Evolutionary conservation across 257 asterid species (phyloP), one percentile per base, ranked within the genome.

Genomic region (Primulina eburnea): DNA sequence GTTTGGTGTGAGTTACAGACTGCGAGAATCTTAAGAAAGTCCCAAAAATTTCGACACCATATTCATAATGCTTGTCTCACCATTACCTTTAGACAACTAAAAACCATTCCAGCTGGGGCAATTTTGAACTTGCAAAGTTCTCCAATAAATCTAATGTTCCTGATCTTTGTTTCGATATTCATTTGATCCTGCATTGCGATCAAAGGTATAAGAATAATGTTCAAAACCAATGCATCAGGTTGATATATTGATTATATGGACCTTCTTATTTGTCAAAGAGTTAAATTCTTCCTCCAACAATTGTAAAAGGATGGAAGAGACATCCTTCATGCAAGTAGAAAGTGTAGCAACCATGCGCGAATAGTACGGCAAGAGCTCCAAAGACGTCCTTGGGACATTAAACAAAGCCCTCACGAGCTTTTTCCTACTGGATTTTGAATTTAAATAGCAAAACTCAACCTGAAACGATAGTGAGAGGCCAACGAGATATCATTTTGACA

Each of bases 371-470:
- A 94, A 75, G 83, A 94, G 75, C 86, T 94, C 99, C 60, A 94
- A 82, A 53, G 97, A 94, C 65, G 97, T 94, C 81, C 99, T 85
- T 56, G 99, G 99, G 50, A 91, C 99, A 85, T 86, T 94, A 82
- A 91, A 94, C 86, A 94, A 80, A 58, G 96, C 93, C 83, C 96
- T 91, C 76, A 82, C 97, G 65, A 94, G 99, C 87, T 91, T 94
- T 79, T 94, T 94, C 83, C 99, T 83, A 68, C 75, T 91, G 73
- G 99, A 89, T 80, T 91, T 94, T 43, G 99, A 89, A 80, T 94
- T 94, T 77, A 94, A 77, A 87, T 94, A 94, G 88, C 99, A 94
- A 82, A 94, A 94, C 72, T 94, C 99, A 59, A 94, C 99, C 99
- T 94, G 90, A 61, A 80, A 87, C 62, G 66, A 50, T 32, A 60